Evolutionary conservation across 768 basidiomycete species (phyloP), one percentile per base, ranked within the genome.

Genomic region (Boletus bicolor): DNA sequence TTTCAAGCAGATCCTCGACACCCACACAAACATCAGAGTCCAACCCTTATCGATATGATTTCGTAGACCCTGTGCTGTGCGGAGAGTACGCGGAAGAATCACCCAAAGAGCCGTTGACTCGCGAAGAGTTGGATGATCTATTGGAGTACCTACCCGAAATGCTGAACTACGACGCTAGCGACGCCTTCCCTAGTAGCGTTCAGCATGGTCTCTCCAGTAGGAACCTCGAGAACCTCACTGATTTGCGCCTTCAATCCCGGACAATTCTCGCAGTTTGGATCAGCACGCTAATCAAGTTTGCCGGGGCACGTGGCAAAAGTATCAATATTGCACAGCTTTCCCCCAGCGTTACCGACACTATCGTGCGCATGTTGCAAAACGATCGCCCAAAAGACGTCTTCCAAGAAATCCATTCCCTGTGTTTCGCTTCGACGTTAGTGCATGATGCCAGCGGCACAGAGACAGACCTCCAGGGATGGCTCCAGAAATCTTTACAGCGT

Each of bases 381-480:
- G 28, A 30, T 30, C 28, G 28, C 7, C 28, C 28, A 30, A 30
- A 42, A 5, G 14, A 59, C 8, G 10, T 49, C 34, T 57, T 49
- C 42, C 55, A 57, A 38, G 51, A 59, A 46, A 24, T 57, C 12
- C 41, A 44, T 49, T 30, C 30, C 8, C 26, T 60, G 36, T 60
- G 51, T 19, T 15, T 53, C 19, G 50, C 42, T 12, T 49, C 51
- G 36, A 53, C 44, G n/a, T 19, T 26, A 5, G 46, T 49, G 21
- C 32, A 44, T 11, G 35, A 34, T 10, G 19, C 9, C 9, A 52
- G 44, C 11, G 51, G 51, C 17, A 49, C 28, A 5, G 19, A n/a
- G 17, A 28, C 21, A 15, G 32, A 26, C 26, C 49, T 56, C 21
- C 55, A 56, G 45, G 4, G 7, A 15, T 26, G 6, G 21, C 55